A percentile compares a stretch with the other conserved stretches of the same genome.
Evolutionary conservation across 1,284 basidiomycete species (phyloP).

Genomic region (Tylopilus sp.): DNA sequence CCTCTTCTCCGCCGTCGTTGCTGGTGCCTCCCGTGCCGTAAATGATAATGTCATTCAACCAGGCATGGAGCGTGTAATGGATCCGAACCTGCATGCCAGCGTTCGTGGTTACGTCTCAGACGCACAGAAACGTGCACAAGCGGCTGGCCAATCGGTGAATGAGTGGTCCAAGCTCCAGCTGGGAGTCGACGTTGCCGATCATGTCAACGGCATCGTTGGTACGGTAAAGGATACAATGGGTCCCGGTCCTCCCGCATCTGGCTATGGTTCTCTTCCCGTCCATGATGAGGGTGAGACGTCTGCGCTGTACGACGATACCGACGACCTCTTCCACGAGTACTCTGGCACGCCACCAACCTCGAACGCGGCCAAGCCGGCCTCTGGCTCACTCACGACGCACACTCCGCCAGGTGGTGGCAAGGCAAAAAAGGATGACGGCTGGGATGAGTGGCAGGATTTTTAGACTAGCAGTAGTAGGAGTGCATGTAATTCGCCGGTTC

Average conservation of each 20-base stretch:
- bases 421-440: constrained; percentile 52
- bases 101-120: constrained; percentile 69
- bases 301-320: constrained; percentile 53
- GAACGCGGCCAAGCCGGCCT: constrained; percentile 21
- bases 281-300: constrained; percentile 54
- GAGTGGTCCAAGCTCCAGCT: constrained; percentile 71
- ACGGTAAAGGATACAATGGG: constrained; percentile 53
- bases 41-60: constrained; percentile 80
- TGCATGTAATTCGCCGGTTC: constrained; percentile 8
- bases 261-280: constrained; percentile 54
- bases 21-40: constrained; percentile 70
- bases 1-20: constrained; percentile 72
- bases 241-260: constrained; percentile 45
- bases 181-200: constrained; percentile 77
- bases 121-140: constrained; percentile 61
- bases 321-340: constrained; percentile 58
- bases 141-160: constrained; percentile 61
- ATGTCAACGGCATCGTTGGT: constrained; percentile 59
- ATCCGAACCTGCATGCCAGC: constrained; percentile 73
- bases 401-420: constrained; percentile 25
- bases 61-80: constrained; percentile 71
- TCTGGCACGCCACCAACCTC: constrained; percentile 31
- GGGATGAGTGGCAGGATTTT: constrained; percentile 81
- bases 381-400: constrained; percentile 21
- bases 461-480: constrained; percentile 34